Evolutionary conservation across 2,329 filamentous ascomycete species (phyloP).

Genomic region (Colletotrichum coccodes): DNA sequence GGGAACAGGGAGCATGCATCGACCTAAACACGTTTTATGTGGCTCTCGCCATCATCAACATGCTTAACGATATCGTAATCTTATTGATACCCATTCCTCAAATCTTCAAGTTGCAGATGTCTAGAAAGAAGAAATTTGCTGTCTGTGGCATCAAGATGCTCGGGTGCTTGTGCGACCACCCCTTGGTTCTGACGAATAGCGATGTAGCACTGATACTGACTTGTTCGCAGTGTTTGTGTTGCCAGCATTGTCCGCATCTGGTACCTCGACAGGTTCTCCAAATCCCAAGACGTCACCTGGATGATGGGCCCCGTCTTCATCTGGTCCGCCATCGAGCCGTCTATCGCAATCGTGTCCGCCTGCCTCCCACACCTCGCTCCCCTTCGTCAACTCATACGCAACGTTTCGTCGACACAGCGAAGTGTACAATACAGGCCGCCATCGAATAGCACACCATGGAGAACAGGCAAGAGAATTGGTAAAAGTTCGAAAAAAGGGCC

Average conservation of each 20-base stretch:
- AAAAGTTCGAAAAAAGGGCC: slow-evolving; percentile 7
- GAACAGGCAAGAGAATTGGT: not conserved
- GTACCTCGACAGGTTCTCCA: slow-evolving; percentile 20
- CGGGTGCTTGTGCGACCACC: slow-evolving; percentile 21
- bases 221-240: slow-evolving; percentile 6
- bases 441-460: not conserved
- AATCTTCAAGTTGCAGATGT: slow-evolving; percentile 31
- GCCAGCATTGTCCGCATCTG: slow-evolving; percentile 24
- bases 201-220: not conserved
- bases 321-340: slow-evolving; percentile 53
- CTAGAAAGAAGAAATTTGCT: slow-evolving; percentile 15
- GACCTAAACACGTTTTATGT: slow-evolving; percentile 22
- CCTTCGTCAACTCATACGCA: slow-evolving; percentile 21
- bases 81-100: slow-evolving; percentile 27
- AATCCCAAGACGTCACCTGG: slow-evolving; percentile 21
- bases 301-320: slow-evolving; percentile 38
- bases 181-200: not conserved
- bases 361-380: slow-evolving; percentile 50
- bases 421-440: not conserved
- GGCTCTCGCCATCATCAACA: slow-evolving; percentile 27
- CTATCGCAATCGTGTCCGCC: slow-evolving; percentile 49
- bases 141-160: slow-evolving; percentile 29
- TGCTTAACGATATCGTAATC: slow-evolving; percentile 30
- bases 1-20: slow-evolving; percentile 10
- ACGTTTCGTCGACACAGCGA: not conserved